Percentiles rank a stretch among this genome's conserved stretches.
phyloP scores from a whole-genome alignment of 306 rosid genomes.

The Amphicarpaea edgeworthii region DNA sequence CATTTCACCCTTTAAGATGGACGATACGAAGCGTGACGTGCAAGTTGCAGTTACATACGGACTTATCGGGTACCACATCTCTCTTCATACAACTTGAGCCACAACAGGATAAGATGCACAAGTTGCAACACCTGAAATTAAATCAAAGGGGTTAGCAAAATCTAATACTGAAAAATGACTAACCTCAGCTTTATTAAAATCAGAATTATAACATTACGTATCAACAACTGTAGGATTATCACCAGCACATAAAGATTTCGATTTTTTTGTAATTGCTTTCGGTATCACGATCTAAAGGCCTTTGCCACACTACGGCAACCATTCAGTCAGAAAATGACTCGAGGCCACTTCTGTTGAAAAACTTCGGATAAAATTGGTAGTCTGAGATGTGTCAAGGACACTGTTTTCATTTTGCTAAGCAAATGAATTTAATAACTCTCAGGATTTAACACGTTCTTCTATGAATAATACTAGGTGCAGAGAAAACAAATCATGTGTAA shows the following conservation, averaged over 20 bases:
- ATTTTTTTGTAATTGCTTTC: constrained; percentile 1
- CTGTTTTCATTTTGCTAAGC: too few relatives aligned
- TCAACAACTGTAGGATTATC: not conserved
- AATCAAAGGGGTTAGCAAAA: constrained; percentile 38
- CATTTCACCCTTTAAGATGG: constrained; percentile 38
- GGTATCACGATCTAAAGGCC: too few relatives aligned
- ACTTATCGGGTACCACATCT: constrained; percentile 24
- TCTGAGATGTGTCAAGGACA: too few relatives aligned
- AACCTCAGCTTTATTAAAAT: constrained; percentile 12
- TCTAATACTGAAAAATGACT: constrained; percentile 18
- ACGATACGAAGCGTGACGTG: constrained; percentile 26
- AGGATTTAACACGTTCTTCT: too few relatives aligned
- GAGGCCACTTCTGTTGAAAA: too few relatives aligned
- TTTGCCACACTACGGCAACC: too few relatives aligned
- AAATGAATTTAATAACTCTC: too few relatives aligned
- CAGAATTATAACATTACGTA: constrained; percentile 5
- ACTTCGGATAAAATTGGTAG: too few relatives aligned
- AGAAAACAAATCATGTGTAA: too few relatives aligned
- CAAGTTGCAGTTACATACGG: constrained; percentile 29
- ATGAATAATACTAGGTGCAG: too few relatives aligned
- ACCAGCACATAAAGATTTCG: not conserved
- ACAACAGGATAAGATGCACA: constrained; percentile 94
- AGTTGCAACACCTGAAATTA: constrained; percentile 82
- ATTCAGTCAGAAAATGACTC: too few relatives aligned
- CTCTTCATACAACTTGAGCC: constrained; percentile 48